Base-by-base conservation (phyloP, 805 yeast genomes). In the Starmerella stigmatis region DNA sequence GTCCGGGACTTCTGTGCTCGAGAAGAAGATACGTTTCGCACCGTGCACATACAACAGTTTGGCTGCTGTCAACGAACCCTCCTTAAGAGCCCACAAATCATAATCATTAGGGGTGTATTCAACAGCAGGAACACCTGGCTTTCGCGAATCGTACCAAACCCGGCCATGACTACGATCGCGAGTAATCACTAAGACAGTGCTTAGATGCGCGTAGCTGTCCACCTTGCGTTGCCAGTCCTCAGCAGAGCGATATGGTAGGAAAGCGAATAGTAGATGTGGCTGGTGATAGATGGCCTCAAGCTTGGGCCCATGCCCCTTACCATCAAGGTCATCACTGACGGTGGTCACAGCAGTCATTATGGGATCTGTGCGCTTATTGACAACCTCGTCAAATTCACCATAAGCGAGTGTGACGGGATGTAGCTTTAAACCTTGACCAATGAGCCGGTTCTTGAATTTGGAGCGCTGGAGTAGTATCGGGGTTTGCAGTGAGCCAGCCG, bases 261-360 rank as follows among this genome's bases (percentile, higher is more conserved):
- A 70, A 15, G 57, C 56, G n/a, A 60, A 43, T 36, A 64, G 62
- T 19, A 72, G 38, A 28, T 53, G 57, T 3, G 78, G 79, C n/a
- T 64, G 57, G 50, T 71, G 74, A 34, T 69, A 60, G 22, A 70
- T 46, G 3, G 76, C 64, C 57, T 75, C 79, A 44, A 75, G 65
- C 57, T 67, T 70, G 9, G 74, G 69, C 1, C 79, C 79, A 53
- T 73, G 76, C 4, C 64, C 71, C 43, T 66, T 59, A 2, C 78
- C 78, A 52, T 75, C 79, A 27, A 72, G 48, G 49, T 74, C 73
- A 42, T 68, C 76, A 13, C 57, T 65, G 51, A 71, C 68, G 12
- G 66, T 62, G 52, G 70, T 62, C 3, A 73, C 73, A 2, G 73
- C 52, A 0, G 78, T 73, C 71, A 75, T 64, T 43, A 74, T 72